A percentile compares a stretch with the other conserved stretches of the same genome.
Evolutionary conservation across 2,329 filamentous ascomycete species (phyloP).

Genomic region (Rasamsonia emersonii): DNA sequence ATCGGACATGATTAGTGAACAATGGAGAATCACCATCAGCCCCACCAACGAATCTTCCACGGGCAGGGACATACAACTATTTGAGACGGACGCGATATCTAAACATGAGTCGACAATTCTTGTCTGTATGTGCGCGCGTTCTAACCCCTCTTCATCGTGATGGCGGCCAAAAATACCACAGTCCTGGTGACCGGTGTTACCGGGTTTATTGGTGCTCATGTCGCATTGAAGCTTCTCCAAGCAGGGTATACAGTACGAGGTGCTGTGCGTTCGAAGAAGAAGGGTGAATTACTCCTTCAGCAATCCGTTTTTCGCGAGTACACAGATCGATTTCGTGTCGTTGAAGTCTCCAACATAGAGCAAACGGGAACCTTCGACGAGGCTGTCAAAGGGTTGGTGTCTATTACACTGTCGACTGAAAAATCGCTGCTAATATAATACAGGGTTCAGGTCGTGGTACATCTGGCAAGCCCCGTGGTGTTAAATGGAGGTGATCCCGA

Average conservation of each 20-base stretch:
- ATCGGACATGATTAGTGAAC: no score
- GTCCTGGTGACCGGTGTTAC: conserved; percentile 34
- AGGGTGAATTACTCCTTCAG: conserved; percentile 11
- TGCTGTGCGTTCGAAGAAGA: conserved; percentile 24
- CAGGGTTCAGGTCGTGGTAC: conserved; percentile 1
- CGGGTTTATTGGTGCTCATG: conserved; percentile 32
- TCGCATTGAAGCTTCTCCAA: conserved; percentile 28
- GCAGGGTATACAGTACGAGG: conserved; percentile 33
- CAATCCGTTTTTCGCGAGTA: conserved; percentile 14
- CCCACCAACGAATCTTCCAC: no score
- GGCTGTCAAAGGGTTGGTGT: conserved; percentile 16
- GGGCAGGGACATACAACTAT: no score
- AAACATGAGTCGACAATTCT: neutral
- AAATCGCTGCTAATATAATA: neutral
- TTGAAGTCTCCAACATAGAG: conserved; percentile 28
- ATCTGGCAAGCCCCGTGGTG: conserved; percentile 1
- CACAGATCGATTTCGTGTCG: conserved; percentile 15
- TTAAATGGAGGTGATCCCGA: conserved; percentile 3
- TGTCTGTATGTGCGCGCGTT: neutral
- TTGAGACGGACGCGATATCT: neutral
- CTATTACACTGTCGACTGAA: neutral
- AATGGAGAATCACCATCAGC: no score
- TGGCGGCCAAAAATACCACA: conserved; percentile 7
- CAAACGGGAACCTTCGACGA: conserved; percentile 26
- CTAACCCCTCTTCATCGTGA: neutral